phyloP scores from a whole-genome alignment of 78 protist genomes.

The Tieghemostelium lacteum region DNA sequence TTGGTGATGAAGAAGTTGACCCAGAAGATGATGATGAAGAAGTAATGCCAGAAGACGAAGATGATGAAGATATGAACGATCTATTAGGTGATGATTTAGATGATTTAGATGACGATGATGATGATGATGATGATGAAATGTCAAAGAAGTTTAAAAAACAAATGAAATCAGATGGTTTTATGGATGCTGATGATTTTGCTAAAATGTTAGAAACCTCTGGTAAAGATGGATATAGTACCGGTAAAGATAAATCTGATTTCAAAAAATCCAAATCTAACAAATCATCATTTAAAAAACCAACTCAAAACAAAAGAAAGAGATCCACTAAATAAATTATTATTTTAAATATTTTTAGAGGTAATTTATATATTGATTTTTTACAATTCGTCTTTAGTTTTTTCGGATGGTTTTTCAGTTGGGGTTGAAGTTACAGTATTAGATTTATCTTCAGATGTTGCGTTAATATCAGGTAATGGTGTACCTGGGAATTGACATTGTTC shows the following conservation, averaged over 20 bases:
- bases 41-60: not conserved
- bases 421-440: too few relatives aligned
- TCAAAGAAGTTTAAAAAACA: not conserved
- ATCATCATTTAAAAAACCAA: not conserved
- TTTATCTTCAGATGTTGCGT: slow-evolving; percentile 15
- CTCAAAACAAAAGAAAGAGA: not conserved
- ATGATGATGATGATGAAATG: not conserved
- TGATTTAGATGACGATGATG: not conserved
- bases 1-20: slow-evolving; percentile 45
- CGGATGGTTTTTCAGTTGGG: not conserved
- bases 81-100: slow-evolving; percentile 21
- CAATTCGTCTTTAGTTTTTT: slow-evolving; percentile 15
- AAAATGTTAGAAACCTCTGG: slow-evolving; percentile 34
- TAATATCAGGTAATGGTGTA: slow-evolving; percentile 61
- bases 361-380: slow-evolving; percentile 1
- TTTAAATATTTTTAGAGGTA: too few relatives aligned
- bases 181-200: slow-evolving; percentile 71
- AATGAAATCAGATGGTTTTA: slow-evolving; percentile 10
- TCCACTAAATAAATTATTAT: not conserved
- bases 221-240: not conserved
- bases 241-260: too few relatives aligned
- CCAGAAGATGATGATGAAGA: slow-evolving; percentile 4
- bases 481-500: slow-evolving; percentile 76
- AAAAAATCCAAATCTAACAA: not conserved
- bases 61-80: slow-evolving; percentile 2